phyloP scores from a whole-genome alignment of 1,284 basidiomycete genomes.

The Microbotryum saponariae region DNA sequence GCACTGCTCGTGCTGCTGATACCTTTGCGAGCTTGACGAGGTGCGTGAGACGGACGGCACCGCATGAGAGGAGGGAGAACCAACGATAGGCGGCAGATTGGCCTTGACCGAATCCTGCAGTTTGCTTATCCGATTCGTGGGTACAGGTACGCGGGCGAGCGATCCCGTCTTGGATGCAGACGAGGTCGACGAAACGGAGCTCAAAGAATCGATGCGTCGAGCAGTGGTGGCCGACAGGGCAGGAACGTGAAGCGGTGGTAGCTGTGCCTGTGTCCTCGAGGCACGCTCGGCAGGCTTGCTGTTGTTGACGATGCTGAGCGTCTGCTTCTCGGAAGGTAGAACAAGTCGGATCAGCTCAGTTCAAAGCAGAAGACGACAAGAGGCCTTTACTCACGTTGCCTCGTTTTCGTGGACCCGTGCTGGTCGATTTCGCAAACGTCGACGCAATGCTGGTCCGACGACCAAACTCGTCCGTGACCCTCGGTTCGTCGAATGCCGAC shows the following conservation, averaged over 20 bases:
- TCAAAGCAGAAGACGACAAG: constrained; percentile 6
- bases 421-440: constrained; percentile 56
- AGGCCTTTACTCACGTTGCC: constrained; percentile 63
- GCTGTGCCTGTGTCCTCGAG: constrained; percentile 53
- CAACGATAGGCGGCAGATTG: constrained; percentile 74
- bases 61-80: constrained; percentile 59
- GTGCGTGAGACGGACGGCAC: not conserved
- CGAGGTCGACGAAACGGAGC: constrained; percentile 21
- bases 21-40: not conserved
- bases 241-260: constrained; percentile 81
- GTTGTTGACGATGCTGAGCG: constrained; percentile 41
- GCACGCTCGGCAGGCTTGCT: constrained; percentile 53
- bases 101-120: constrained; percentile 30
- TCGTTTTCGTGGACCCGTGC: constrained; percentile 55
- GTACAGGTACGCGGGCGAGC: not conserved
- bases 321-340: constrained; percentile 20
- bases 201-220: constrained; percentile 51
- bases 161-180: constrained; percentile 42
- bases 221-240: constrained; percentile 69
- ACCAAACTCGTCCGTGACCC: constrained; percentile 57
- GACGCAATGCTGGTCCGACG: constrained; percentile 64
- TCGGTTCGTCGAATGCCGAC: constrained; percentile 6
- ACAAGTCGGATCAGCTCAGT: constrained; percentile 6
- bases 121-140: constrained; percentile 12
- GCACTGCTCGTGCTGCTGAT: not conserved